These are phyloP conservation scores for Diddensiella transvaalensis DNA, from an alignment of 805 yeast genomes.

Conservation along the genomic window DNA sequence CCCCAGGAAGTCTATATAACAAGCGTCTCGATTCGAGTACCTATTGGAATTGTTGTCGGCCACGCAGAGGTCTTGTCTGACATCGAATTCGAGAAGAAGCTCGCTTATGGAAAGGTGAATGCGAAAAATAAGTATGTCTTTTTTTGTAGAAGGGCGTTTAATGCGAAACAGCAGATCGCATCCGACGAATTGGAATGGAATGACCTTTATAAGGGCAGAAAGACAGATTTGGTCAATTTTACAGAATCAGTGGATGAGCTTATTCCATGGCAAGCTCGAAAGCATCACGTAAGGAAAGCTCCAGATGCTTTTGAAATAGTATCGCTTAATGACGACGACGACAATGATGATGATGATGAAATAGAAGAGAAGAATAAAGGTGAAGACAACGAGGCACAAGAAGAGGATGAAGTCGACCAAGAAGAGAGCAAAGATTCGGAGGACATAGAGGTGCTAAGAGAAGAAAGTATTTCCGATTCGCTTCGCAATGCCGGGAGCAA, in stretches of 20 bases:
- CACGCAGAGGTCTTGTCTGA: constrained; percentile 12
- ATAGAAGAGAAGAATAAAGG: neutral
- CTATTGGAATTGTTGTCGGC: constrained; percentile 7
- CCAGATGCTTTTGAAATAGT: neutral
- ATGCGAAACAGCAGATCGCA: constrained; percentile 1
- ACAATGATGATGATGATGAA: neutral
- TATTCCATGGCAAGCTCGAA: neutral
- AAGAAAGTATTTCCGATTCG: neutral
- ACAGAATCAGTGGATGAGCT: neutral
- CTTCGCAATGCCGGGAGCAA: neutral
- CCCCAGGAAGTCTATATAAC: constrained; percentile 16
- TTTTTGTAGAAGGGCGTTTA: constrained; percentile 14
- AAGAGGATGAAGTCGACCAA: neutral
- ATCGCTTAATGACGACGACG: neutral
- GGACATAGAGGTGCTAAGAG: constrained; percentile 2
- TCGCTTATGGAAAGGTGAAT: neutral
- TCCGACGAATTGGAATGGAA: constrained; percentile 19
- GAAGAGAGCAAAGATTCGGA: constrained; percentile 4
- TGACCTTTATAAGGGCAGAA: constrained; percentile 12
- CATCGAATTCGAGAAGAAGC: neutral
- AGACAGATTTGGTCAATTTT: constrained; percentile 10
- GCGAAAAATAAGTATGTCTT: constrained; percentile 2
- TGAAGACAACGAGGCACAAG: neutral
- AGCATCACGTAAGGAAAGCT: neutral
- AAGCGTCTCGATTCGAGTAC: neutral